Evolutionary conservation across 345 rosid species (phyloP).

Genomic region (Euphorbia lathyris): DNA sequence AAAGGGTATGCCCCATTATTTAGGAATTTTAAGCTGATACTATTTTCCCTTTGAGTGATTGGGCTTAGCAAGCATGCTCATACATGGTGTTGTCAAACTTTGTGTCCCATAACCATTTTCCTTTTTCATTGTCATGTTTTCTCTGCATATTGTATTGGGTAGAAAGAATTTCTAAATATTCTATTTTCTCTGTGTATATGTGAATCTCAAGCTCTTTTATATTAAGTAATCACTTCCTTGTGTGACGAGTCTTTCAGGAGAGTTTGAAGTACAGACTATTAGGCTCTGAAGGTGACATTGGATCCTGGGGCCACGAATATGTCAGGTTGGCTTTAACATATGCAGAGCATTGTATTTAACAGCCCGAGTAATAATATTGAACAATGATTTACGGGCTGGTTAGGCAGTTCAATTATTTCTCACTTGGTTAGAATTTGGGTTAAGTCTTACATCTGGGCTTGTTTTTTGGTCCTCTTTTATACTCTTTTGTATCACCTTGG

Average conservation of each 20-base stretch:
- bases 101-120: not conserved
- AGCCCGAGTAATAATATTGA: not conserved
- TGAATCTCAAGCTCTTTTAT: not conserved
- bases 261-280: slow-evolving; percentile 78
- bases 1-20: slow-evolving; percentile 56
- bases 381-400: not conserved
- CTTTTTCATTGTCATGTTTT: not conserved
- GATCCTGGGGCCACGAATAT: slow-evolving; percentile 98
- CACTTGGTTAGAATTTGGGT: not conserved
- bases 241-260: slow-evolving; percentile 51
- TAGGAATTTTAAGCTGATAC: slow-evolving; percentile 3
- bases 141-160: not conserved
- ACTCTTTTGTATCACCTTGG: not conserved
- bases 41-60: not conserved
- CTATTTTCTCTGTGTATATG: too few species aligned
- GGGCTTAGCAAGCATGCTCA: not conserved
- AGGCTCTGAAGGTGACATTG: slow-evolving; percentile 90
- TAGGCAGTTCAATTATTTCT: not conserved
- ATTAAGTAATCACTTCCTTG: not conserved
- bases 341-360: not conserved
- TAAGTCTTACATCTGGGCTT: not conserved
- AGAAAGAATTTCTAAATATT: too few species aligned
- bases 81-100: not conserved
- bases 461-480: too few species aligned
- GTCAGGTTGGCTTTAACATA: slow-evolving; percentile 50